These are phyloP conservation scores for Russula compacta DNA, from an alignment of 768 basidiomycete species.

Conservation along the genomic window DNA sequence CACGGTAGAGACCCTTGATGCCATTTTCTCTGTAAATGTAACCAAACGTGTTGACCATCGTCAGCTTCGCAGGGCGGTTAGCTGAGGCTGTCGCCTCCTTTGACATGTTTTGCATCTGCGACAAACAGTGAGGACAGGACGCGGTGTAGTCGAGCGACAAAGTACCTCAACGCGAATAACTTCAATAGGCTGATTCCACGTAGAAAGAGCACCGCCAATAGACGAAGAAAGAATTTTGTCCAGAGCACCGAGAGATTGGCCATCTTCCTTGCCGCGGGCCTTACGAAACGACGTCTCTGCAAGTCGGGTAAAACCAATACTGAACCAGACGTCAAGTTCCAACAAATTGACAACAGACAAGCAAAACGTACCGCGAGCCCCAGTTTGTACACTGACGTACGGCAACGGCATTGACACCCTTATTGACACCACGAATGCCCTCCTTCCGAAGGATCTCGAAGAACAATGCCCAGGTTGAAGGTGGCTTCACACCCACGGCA, in stretches of 20 bases:
- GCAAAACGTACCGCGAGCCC: conserved; percentile 65
- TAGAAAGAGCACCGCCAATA: conserved; percentile 89
- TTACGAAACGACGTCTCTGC: conserved; percentile 76
- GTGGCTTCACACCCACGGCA: conserved; percentile 73
- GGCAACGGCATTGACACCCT: conserved; percentile 95
- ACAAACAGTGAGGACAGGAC: background rate
- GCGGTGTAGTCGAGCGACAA: background rate
- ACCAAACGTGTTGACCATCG: conserved; percentile 81
- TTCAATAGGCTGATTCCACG: conserved; percentile 99
- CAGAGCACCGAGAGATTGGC: conserved; percentile 58
- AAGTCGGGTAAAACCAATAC: conserved; percentile 94
- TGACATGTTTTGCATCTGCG: conserved; percentile 97
- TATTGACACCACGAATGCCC: conserved; percentile 94
- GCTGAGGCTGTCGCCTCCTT: conserved; percentile 54
- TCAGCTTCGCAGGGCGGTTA: conserved; percentile 85
- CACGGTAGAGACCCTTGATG: conserved; percentile 92
- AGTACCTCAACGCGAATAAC: conserved; percentile 89
- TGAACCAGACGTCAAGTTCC: conserved; percentile 27
- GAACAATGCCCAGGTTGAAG: conserved; percentile 91
- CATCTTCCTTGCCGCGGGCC: conserved; percentile 68
- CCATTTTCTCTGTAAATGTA: conserved; percentile 98
- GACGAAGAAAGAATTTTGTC: conserved; percentile 89
- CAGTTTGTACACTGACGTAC: conserved; percentile 90
- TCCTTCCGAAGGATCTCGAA: conserved; percentile 90
- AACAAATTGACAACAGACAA: background rate